These are phyloP conservation scores for Chimonanthus praecox DNA, from an alignment of 164 flowering plant genomes.

Conservation along the genomic window DNA sequence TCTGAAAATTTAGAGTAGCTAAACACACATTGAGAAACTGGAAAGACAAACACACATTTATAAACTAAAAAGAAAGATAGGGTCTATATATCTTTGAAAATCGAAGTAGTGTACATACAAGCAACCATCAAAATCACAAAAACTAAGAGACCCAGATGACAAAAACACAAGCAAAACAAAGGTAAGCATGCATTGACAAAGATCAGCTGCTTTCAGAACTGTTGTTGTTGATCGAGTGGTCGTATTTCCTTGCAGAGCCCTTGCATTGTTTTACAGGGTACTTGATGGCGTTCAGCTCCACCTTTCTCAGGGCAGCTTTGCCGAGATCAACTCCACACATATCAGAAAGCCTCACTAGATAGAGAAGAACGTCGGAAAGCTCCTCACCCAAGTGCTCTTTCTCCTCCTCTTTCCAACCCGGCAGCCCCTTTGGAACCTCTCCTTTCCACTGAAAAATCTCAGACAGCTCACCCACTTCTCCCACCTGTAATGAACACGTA, in stretches of 20 bases:
- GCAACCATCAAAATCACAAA: conserved; percentile 3
- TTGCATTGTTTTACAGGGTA: conserved; percentile 27
- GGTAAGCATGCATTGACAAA: neutral
- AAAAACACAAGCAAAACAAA: neutral
- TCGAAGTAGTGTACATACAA: neutral
- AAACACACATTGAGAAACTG: neutral
- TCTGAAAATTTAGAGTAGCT: too few relatives aligned
- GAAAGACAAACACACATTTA: neutral
- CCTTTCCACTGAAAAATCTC: conserved; percentile 58
- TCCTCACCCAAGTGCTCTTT: conserved; percentile 52
- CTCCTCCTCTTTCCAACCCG: conserved; percentile 36
- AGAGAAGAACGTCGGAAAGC: conserved; percentile 52
- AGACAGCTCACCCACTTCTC: conserved; percentile 41
- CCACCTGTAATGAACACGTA: conserved; percentile 18
- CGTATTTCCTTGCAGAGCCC: conserved; percentile 11
- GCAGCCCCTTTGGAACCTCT: conserved; percentile 43
- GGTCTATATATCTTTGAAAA: neutral
- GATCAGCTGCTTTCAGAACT: conserved; percentile 1
- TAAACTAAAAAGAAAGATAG: neutral
- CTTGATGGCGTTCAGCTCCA: conserved; percentile 38
- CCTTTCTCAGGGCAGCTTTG: conserved; percentile 42
- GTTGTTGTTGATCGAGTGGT: neutral
- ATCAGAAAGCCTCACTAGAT: conserved; percentile 44
- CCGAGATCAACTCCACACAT: conserved; percentile 57
- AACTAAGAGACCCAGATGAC: neutral